Conservation (phyloP, 2,329 filamentous ascomycete species). For the Phoma sp. region DNA sequence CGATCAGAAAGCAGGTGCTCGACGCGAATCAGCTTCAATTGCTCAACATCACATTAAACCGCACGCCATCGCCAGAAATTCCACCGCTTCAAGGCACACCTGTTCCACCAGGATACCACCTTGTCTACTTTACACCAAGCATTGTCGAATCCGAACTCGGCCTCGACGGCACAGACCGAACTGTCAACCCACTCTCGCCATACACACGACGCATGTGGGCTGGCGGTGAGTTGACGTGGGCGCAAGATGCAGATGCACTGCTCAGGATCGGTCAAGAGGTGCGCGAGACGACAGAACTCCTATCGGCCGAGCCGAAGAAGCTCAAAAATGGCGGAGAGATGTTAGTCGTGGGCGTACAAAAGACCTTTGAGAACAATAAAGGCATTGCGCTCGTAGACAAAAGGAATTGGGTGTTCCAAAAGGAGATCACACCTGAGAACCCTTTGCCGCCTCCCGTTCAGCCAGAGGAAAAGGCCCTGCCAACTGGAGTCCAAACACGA, state of each 20-base stretch:
- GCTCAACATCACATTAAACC: slow-evolving; percentile 36
- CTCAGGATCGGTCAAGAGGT: slow-evolving; percentile 44
- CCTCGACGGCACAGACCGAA: slow-evolving; percentile 81
- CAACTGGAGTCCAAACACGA: slow-evolving; percentile 44
- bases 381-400: slow-evolving; percentile 47
- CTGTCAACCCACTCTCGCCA: slow-evolving; percentile 74
- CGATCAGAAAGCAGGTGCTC: slow-evolving; percentile 38
- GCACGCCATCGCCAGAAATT: slow-evolving; percentile 28
- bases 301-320: slow-evolving; percentile 56
- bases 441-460: slow-evolving; percentile 45
- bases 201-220: slow-evolving; percentile 88
- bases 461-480: slow-evolving; percentile 29
- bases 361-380: slow-evolving; percentile 53
- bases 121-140: slow-evolving; percentile 86
- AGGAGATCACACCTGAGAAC: slow-evolving; percentile 49
- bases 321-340: slow-evolving; percentile 60
- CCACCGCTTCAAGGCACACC: slow-evolving; percentile 35
- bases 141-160: slow-evolving; percentile 69
- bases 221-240: slow-evolving; percentile 75
- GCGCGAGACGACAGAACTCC: slow-evolving; percentile 54
- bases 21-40: slow-evolving; percentile 45
- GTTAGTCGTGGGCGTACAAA: slow-evolving; percentile 65
- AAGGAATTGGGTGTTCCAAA: slow-evolving; percentile 47
- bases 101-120: slow-evolving; percentile 75
- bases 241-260: slow-evolving; percentile 25